Percentiles rank a stretch among this genome's conserved stretches.
phyloP scores from a whole-genome alignment of 805 yeast genomes.

The Cyberlindnera amylophila region DNA sequence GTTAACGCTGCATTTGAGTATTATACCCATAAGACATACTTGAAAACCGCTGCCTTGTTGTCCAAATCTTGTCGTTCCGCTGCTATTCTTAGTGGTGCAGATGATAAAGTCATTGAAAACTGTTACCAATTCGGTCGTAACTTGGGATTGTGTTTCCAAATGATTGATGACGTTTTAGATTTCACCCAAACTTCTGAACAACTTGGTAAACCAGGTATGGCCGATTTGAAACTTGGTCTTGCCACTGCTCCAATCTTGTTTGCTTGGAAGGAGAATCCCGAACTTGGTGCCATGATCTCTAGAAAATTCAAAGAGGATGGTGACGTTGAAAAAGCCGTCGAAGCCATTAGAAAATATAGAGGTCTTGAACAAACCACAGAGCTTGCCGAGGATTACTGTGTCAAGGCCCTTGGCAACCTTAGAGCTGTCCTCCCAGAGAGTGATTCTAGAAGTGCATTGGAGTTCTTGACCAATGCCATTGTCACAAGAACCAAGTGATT shows the following conservation, averaged over 20 bases:
- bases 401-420: conserved; percentile 68
- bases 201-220: conserved; percentile 94
- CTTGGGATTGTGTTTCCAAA: conserved; percentile 91
- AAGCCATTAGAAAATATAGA: conserved; percentile 61
- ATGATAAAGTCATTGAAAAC: conserved; percentile 69
- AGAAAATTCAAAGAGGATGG: conserved; percentile 79
- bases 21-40: conserved; percentile 89
- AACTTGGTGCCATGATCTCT: conserved; percentile 75
- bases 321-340: conserved; percentile 79
- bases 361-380: conserved; percentile 76
- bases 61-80: conserved; percentile 92
- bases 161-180: conserved; percentile 94
- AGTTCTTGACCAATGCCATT: conserved; percentile 76
- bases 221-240: conserved; percentile 87
- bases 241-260: conserved; percentile 95
- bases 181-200: conserved; percentile 83
- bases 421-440: conserved; percentile 72
- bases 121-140: conserved; percentile 91
- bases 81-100: conserved; percentile 86
- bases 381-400: conserved; percentile 76
- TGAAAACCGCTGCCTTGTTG: conserved; percentile 92
- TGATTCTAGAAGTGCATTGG: conserved; percentile 84
- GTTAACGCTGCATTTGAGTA: conserved; percentile 93
- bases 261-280: conserved; percentile 90
- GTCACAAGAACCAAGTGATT: conserved; percentile 70